Percentiles rank a stretch among this genome's conserved stretches.
phyloP scores from a whole-genome alignment of 1,284 basidiomycete genomes.

The Malassezia dermatis region DNA sequence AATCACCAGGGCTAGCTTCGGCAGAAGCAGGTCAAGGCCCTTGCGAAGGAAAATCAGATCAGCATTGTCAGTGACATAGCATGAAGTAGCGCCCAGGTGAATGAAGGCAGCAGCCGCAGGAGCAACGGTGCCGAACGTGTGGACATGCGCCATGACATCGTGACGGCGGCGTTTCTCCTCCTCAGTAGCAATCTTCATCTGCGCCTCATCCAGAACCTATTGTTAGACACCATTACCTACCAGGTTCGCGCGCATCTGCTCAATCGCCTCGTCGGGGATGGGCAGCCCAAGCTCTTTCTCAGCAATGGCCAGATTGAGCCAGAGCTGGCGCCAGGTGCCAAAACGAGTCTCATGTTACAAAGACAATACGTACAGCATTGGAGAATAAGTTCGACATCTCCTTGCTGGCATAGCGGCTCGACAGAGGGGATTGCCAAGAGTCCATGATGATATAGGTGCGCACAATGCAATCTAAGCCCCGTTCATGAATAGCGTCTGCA shows the following conservation, averaged over 20 bases:
- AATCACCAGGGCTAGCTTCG: conserved; percentile 79
- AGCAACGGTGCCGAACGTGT: conserved; percentile 86
- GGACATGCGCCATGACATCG: conserved; percentile 98
- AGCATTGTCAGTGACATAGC: conserved; percentile 84
- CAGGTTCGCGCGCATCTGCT: conserved; percentile 84
- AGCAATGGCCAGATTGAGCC: conserved; percentile 90
- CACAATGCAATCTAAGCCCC: not conserved
- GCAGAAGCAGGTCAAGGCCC: conserved; percentile 71
- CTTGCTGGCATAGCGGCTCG: conserved; percentile 88
- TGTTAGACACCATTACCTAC: conserved; percentile 50
- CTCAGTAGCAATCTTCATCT: conserved; percentile 79
- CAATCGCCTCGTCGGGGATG: conserved; percentile 79
- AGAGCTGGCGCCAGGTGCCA: conserved; percentile 89
- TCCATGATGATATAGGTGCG: conserved; percentile 14
- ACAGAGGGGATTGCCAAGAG: conserved; percentile 44
- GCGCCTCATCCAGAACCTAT: conserved; percentile 70
- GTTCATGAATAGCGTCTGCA: not conserved
- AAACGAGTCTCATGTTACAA: conserved; percentile 65
- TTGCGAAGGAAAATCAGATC: conserved; percentile 92
- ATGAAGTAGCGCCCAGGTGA: conserved; percentile 92
- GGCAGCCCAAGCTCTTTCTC: conserved; percentile 89
- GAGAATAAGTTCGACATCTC: conserved; percentile 97
- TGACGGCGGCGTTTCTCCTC: conserved; percentile 98
- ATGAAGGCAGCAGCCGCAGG: conserved; percentile 95
- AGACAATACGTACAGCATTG: conserved; percentile 56